Conservation (phyloP, 2,329 filamentous ascomycete genomes). For the Microdochium nivale region DNA sequence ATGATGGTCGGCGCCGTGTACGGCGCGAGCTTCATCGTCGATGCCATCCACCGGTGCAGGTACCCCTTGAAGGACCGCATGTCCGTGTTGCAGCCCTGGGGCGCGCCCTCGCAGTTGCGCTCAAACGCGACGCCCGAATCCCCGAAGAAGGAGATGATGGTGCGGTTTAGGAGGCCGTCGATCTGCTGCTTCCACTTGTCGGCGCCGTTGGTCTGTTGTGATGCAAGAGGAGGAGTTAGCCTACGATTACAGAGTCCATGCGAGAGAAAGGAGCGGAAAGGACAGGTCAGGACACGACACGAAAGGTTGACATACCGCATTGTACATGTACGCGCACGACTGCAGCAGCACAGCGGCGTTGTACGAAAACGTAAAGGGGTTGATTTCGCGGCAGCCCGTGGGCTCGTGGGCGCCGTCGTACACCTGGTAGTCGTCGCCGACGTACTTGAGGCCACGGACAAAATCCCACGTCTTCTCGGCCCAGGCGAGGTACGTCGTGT, state of each 20-base stretch:
- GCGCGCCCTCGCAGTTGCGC: conserved; percentile 36
- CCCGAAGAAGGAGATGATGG: conserved; percentile 38
- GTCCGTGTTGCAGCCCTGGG: conserved; percentile 39
- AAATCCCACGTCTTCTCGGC: conserved; percentile 47
- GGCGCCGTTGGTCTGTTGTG: conserved; percentile 25
- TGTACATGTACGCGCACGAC: conserved; percentile 28
- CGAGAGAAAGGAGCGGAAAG: too few relatives aligned
- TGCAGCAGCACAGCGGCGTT: conserved; percentile 37
- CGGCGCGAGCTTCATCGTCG: conserved; percentile 25
- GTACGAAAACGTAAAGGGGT: conserved; percentile 39
- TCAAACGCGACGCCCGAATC: conserved; percentile 38
- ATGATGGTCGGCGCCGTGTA: conserved; percentile 23
- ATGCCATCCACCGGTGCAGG: conserved; percentile 37
- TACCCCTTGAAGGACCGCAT: conserved; percentile 48
- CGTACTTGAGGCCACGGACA: conserved; percentile 30
- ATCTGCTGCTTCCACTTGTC: conserved; percentile 37
- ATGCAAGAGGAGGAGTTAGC: background rate
- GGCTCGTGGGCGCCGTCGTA: conserved; percentile 35
- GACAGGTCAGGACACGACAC: too few relatives aligned
- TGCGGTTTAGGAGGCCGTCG: conserved; percentile 33
- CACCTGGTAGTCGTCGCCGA: conserved; percentile 31
- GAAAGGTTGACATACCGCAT: conserved; percentile 12
- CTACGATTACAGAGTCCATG: too few relatives aligned
- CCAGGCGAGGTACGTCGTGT: conserved; percentile 51
- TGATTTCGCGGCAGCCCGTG: conserved; percentile 30